phyloP scores from a whole-genome alignment of 2,329 filamentous ascomycete genomes.

The Cladosporium sphaerospermum region DNA sequence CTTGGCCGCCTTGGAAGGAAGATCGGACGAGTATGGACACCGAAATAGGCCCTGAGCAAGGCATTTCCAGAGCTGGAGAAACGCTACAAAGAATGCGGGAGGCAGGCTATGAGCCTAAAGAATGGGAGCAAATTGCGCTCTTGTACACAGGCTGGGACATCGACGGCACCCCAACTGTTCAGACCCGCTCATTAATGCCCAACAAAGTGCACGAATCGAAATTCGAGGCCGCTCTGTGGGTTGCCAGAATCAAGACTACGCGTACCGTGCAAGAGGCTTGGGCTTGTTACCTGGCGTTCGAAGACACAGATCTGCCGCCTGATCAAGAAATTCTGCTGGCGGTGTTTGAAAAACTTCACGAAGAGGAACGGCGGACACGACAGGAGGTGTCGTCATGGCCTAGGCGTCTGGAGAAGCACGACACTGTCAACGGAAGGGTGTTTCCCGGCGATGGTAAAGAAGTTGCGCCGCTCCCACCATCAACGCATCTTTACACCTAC shows the following conservation, averaged over 20 bases:
- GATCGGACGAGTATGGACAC: constrained; percentile 55
- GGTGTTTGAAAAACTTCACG: constrained; percentile 52
- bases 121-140: constrained; percentile 49
- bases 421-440: not conserved
- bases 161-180: constrained; percentile 57
- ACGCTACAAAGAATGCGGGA: constrained; percentile 52
- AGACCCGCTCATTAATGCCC: constrained; percentile 46
- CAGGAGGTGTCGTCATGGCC: not conserved
- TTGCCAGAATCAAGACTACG: constrained; percentile 52
- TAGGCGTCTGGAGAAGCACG: too few species aligned
- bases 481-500: constrained; percentile 61
- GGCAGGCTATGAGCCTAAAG: constrained; percentile 48
- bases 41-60: constrained; percentile 50
- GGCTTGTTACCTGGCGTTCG: constrained; percentile 56
- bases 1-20: constrained; percentile 62
- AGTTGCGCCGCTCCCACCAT: constrained; percentile 47
- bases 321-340: constrained; percentile 45
- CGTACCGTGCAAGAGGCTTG: constrained; percentile 58
- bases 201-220: not conserved
- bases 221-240: constrained; percentile 41
- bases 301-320: constrained; percentile 36
- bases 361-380: constrained; percentile 20
- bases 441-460: constrained; percentile 56
- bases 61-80: constrained; percentile 50
- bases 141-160: constrained; percentile 58